A percentile compares a stretch with the other conserved stretches of the same genome.
phyloP scores from a whole-genome alignment of 345 rosid genomes.

The Reutealis trisperma region DNA sequence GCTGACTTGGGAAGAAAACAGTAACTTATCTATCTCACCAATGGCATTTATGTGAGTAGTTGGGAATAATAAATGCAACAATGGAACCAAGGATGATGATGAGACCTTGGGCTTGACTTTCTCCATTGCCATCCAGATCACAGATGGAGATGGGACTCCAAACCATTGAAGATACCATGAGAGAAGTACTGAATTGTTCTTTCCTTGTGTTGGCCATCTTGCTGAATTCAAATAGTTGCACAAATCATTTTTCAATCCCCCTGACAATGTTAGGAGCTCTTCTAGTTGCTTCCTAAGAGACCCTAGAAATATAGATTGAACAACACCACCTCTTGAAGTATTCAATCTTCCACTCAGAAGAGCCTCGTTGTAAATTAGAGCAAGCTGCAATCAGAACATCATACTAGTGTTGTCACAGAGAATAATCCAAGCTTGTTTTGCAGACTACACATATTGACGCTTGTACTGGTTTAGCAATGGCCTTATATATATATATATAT shows the following conservation, averaged over 20 bases:
- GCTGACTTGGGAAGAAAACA: slow-evolving; percentile 28
- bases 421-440: too few relatives aligned
- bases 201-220: slow-evolving; percentile 56
- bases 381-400: slow-evolving; percentile 52
- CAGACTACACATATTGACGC: not conserved
- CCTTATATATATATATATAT: not conserved
- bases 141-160: slow-evolving; percentile 61
- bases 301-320: slow-evolving; percentile 69
- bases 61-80: slow-evolving; percentile 72
- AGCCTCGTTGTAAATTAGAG: slow-evolving; percentile 75
- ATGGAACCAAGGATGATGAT: slow-evolving; percentile 48
- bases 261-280: slow-evolving; percentile 53
- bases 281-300: slow-evolving; percentile 69
- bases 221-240: slow-evolving; percentile 53
- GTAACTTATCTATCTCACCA: slow-evolving; percentile 49
- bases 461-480: not conserved
- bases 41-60: slow-evolving; percentile 54
- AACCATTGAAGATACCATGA: slow-evolving; percentile 90
- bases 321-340: slow-evolving; percentile 59
- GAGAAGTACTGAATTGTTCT: slow-evolving; percentile 44
- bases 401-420: slow-evolving; percentile 1
- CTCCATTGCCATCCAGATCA: slow-evolving; percentile 43
- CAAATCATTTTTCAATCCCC: slow-evolving; percentile 41
- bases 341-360: slow-evolving; percentile 64
- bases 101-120: slow-evolving; percentile 50